phyloP scores from a whole-genome alignment of 148 eudicot genomes.

The Nepenthes mirabilis region DNA sequence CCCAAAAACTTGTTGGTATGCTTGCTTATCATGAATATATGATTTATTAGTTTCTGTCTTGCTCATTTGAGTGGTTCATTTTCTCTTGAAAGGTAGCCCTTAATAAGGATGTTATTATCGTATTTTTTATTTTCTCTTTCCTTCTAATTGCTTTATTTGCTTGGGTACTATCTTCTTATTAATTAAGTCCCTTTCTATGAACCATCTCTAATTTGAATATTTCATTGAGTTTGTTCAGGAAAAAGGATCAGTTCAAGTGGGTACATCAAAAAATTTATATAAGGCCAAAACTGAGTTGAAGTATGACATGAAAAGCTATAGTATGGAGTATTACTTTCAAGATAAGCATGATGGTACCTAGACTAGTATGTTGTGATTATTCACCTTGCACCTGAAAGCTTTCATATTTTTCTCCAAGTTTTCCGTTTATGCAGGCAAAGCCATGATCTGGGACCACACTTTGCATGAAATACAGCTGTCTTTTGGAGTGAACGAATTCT shows the following conservation, averaged over 20 bases:
- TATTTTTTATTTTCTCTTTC: not conserved
- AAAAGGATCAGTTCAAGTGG: conserved; percentile 57
- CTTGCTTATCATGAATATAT: conserved; percentile 2
- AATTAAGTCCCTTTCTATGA: no score
- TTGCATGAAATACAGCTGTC: conserved; percentile 80
- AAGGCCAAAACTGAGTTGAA: conserved; percentile 63
- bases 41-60: conserved; percentile 1
- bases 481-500: conserved; percentile 84
- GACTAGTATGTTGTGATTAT: conserved; percentile 1
- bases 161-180: no score
- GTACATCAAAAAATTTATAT: conserved; percentile 37
- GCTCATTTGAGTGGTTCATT: not conserved
- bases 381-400: not conserved
- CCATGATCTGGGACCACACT: conserved; percentile 41
- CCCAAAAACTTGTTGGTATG: conserved; percentile 65
- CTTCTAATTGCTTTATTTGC: not conserved
- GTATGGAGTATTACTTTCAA: conserved; percentile 77
- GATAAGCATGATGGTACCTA: conserved; percentile 35
- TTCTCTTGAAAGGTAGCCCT: not conserved
- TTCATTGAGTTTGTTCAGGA: conserved; percentile 24
- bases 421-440: conserved; percentile 33
- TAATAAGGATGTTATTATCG: not conserved
- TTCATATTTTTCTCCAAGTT: not conserved
- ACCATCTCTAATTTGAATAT: not conserved
- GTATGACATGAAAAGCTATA: conserved; percentile 60